phyloP scores from a whole-genome alignment of 2,329 filamentous ascomycete species.

The Trichoderma sp. region DNA sequence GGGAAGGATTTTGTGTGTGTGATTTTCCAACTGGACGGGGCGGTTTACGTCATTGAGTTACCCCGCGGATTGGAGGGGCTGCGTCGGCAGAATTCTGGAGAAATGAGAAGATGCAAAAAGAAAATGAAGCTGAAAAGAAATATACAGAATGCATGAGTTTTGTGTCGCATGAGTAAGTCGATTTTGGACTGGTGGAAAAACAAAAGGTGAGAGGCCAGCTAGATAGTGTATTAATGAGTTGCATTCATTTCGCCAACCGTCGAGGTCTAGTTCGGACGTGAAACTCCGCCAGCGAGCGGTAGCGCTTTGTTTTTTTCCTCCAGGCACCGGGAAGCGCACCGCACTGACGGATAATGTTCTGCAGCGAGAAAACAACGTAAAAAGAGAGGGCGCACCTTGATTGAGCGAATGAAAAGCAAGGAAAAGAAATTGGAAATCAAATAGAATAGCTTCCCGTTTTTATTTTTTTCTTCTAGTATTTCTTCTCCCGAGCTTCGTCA shows the following conservation, averaged over 20 bases:
- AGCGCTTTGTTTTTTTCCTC: neutral
- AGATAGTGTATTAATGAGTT: neutral
- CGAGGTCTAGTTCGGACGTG: neutral
- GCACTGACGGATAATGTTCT: neutral
- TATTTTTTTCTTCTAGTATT: neutral
- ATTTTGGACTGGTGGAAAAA: neutral
- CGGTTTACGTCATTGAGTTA: neutral
- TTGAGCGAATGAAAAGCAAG: neutral
- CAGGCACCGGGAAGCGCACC: neutral
- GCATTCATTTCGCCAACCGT: neutral
- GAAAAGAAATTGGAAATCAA: neutral
- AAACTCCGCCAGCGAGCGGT: neutral
- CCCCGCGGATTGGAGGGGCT: slow-evolving; percentile 20
- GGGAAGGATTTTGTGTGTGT: neutral
- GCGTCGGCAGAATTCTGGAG: neutral
- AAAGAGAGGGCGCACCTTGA: neutral
- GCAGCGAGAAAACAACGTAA: neutral
- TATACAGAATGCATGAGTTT: neutral
- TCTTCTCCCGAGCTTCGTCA: neutral
- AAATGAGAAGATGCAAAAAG: neutral
- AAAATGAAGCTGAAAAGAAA: neutral
- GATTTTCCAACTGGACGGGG: neutral
- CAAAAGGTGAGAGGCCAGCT: neutral
- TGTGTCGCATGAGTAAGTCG: neutral
- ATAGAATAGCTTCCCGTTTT: neutral